phyloP scores from a whole-genome alignment of 2,329 filamentous ascomycete genomes.

The Neopestalotiopsis clavispora region DNA sequence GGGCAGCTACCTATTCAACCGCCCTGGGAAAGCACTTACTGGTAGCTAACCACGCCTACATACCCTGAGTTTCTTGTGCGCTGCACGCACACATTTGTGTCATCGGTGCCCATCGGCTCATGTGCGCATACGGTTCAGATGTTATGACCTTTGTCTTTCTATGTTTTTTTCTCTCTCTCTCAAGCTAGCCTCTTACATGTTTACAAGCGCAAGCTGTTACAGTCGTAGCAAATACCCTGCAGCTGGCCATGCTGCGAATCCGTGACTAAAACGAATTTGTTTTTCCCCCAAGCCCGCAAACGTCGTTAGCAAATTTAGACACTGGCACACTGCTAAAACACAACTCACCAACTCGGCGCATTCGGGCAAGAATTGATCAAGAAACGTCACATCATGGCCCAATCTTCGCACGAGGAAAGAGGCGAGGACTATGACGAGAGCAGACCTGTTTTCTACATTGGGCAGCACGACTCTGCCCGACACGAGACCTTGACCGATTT shows the following conservation, averaged over 20 bases:
- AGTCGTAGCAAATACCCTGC: not conserved
- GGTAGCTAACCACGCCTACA: not conserved
- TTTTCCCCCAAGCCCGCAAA: not conserved
- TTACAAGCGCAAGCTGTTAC: not conserved
- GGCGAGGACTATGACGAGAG: conserved; percentile 52
- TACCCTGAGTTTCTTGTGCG: not conserved
- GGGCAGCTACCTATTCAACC: not conserved
- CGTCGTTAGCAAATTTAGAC: not conserved
- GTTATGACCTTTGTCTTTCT: not conserved
- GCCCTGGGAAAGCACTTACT: not conserved
- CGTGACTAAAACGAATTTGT: conserved; percentile 1
- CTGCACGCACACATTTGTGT: not conserved
- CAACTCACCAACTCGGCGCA: conserved; percentile 5
- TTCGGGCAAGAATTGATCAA: not conserved
- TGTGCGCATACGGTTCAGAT: not conserved
- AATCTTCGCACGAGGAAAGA: conserved; percentile 24
- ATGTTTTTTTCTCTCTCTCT: not conserved
- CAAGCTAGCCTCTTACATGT: not conserved
- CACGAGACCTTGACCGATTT: conserved; percentile 64
- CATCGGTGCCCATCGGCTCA: not conserved
- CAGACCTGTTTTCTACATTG: conserved; percentile 67
- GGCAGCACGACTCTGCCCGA: conserved; percentile 73
- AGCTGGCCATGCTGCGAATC: not conserved
- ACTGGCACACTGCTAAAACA: conserved; percentile 1
- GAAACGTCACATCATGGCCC: conserved; percentile 26